phyloP scores from a whole-genome alignment of 2,329 filamentous ascomycete species.

The Fusarium xyrophilum region DNA sequence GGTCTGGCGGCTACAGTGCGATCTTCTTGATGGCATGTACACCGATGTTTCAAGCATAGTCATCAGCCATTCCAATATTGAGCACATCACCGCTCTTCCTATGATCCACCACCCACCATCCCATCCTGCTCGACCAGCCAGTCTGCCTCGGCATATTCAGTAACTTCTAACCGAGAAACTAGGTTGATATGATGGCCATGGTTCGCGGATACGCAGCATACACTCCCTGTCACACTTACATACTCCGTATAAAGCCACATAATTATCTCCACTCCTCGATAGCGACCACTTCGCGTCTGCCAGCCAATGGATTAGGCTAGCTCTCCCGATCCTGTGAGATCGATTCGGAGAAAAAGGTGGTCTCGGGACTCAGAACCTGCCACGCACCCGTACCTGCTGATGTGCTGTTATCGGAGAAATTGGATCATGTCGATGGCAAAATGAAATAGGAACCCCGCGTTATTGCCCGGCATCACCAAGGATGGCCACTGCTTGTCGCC shows the following conservation, averaged over 20 bases:
- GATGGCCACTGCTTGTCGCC: conserved; percentile 1
- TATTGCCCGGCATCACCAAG: conserved; percentile 12
- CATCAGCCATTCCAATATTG: conserved; percentile 5
- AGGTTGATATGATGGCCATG: conserved; percentile 1
- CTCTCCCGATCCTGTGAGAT: conserved; percentile 29
- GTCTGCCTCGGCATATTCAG: conserved; percentile 10
- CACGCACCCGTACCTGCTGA: conserved; percentile 32
- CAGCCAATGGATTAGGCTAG: conserved; percentile 21
- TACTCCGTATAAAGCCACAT: conserved; percentile 32
- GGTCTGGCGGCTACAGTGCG: conserved; percentile 1
- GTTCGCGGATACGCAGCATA: conserved; percentile 20
- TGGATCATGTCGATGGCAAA: conserved; percentile 6
- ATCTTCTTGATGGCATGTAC: conserved; percentile 20
- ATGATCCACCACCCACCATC: conserved; percentile 20
- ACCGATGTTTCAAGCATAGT: conserved; percentile 31
- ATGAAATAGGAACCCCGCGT: not conserved
- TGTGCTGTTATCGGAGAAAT: conserved; percentile 12
- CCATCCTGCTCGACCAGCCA: conserved; percentile 6
- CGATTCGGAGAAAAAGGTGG: conserved; percentile 30
- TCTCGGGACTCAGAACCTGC: conserved; percentile 30
- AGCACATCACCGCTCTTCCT: conserved; percentile 2
- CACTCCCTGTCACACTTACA: conserved; percentile 30
- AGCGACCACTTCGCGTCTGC: conserved; percentile 3
- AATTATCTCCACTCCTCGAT: conserved; percentile 9
- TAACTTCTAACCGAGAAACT: conserved; percentile 23